phyloP scores from a whole-genome alignment of 78 protist genomes.

The Pigoraptor vietnamica region DNA sequence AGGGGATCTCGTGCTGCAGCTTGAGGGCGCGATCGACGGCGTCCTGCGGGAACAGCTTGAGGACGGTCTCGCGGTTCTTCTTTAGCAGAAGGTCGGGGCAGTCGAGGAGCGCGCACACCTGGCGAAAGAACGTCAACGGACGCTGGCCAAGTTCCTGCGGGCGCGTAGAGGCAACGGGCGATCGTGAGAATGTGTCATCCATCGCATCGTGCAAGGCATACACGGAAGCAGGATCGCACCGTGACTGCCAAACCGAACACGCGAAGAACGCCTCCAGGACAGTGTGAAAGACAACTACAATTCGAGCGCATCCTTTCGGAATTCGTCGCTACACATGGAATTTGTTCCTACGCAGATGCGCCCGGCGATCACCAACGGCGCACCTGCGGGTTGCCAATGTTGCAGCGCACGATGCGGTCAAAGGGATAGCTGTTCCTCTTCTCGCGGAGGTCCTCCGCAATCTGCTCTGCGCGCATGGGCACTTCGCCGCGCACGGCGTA shows the following conservation, averaged over 20 bases:
- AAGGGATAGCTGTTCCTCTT: constrained; percentile 49
- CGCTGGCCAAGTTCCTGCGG: constrained; percentile 68
- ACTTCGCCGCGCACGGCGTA: constrained; percentile 82
- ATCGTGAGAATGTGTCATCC: too few relatives aligned
- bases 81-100: constrained; percentile 20
- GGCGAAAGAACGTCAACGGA: constrained; percentile 92
- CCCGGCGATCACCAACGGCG: too few relatives aligned
- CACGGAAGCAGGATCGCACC: too few relatives aligned
- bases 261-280: too few relatives aligned
- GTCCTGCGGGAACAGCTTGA: constrained; percentile 66
- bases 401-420: constrained; percentile 84
- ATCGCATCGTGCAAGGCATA: too few relatives aligned
- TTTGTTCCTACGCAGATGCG: too few relatives aligned
- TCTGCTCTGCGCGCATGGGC: constrained; percentile 57
- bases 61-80: constrained; percentile 5
- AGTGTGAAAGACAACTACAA: too few relatives aligned
- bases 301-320: too few relatives aligned
- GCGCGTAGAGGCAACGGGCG: neutral
- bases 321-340: too few relatives aligned
- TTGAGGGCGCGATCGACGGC: constrained; percentile 41
- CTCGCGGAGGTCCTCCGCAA: constrained; percentile 5
- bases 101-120: constrained; percentile 71
- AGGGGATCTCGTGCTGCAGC: neutral
- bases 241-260: too few relatives aligned
- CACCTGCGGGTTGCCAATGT: constrained; percentile 99